A percentile compares a stretch with the other conserved stretches of the same genome.
Conservation (phyloP, 2,329 filamentous ascomycete species). For the Intubia oerlemansii region DNA sequence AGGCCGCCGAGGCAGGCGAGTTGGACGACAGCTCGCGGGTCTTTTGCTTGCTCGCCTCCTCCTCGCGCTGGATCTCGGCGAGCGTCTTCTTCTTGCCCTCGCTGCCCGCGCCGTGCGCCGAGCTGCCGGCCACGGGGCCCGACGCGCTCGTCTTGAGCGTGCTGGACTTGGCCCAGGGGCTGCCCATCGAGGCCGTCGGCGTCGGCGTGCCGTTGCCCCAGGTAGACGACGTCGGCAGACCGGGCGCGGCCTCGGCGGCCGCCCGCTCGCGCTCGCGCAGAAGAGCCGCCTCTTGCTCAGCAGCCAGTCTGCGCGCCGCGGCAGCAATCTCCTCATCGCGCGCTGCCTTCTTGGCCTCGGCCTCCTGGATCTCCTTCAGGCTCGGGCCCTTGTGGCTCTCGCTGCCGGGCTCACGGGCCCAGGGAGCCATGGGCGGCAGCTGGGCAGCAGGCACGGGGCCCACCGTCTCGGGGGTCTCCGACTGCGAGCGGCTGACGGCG, state of each 20-base stretch:
- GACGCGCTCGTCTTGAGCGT: conserved; percentile 18
- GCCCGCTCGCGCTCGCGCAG: conserved; percentile 38
- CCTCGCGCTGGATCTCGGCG: conserved; percentile 90
- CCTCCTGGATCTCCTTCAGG: conserved; percentile 89
- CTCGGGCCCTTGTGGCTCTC: conserved; percentile 65
- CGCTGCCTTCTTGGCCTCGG: conserved; percentile 80
- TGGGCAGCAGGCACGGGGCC: conserved; percentile 14
- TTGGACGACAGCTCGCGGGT: conserved; percentile 26
- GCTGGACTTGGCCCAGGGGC: conserved; percentile 47
- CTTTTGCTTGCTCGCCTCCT: conserved; percentile 74
- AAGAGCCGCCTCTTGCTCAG: conserved; percentile 56
- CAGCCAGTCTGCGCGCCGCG: conserved; percentile 51
- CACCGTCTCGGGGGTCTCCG: conserved; percentile 57
- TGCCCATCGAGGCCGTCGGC: conserved; percentile 27
- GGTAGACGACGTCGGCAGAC: conserved; percentile 69
- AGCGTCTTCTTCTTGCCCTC: conserved; percentile 69
- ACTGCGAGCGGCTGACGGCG: conserved; percentile 40
- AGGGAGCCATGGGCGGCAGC: conserved; percentile 64
- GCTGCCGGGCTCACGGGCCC: conserved; percentile 68
- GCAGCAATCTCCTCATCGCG: conserved; percentile 67
- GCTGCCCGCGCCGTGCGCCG: conserved; percentile 14
- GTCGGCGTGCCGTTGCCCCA: conserved; percentile 69
- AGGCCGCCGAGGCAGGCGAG: conserved; percentile 17
- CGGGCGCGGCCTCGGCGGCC: conserved; percentile 38
- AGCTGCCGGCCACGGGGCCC: conserved; percentile 10